Evolutionary conservation across 2,329 filamentous ascomycete genomes (phyloP), one percentile per base, ranked within the genome.

Genomic region (Aspergillus sp.): DNA sequence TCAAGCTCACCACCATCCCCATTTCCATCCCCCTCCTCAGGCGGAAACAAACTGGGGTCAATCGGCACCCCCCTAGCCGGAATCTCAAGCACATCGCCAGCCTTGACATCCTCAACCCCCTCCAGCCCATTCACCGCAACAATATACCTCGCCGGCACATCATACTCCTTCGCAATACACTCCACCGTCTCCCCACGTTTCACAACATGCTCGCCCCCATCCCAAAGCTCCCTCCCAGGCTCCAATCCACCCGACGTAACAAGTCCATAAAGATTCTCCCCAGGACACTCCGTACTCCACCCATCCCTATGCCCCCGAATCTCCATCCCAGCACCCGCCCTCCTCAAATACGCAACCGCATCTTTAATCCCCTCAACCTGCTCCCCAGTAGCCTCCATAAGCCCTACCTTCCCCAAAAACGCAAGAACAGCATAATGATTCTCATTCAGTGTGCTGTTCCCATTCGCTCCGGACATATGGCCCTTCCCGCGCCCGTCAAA

Each of bases 361-460:
- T 53, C 51, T 34, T 59, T 54, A 12, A 59, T 19, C 1, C 53
- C 57, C 1, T n/a, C 33, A 27, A 60, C 41, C 22, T 60, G 54
- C 1, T 45, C 9, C 22, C 11, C 7, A 3, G 47, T 60, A 17
- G 57, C 54, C 17, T 57, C 34, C 5, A 27, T 54, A 19, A 60
- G 13, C 2, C 57, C 54, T 1, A 17, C 22, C 40, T 60, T 60
- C 4, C 48, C 57, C 1, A 60, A 39, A 19, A 60, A 60, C 11
- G 54, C 54, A 4, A 60, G 17, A 8, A 60, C 57, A 3, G 57
- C 57, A 22, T 60, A 60, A 22, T 60, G 57, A 4, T 60, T 33
- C n/a, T 42, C 46, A 13, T 60, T 60, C 17, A 60, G 24, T 11
- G 22, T 30, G 3, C 22, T 27, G 15, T 57, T 33, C 4, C 57